Base-by-base conservation (phyloP, 2,329 filamentous ascomycete genomes). In the Talaromyces sp. region DNA sequence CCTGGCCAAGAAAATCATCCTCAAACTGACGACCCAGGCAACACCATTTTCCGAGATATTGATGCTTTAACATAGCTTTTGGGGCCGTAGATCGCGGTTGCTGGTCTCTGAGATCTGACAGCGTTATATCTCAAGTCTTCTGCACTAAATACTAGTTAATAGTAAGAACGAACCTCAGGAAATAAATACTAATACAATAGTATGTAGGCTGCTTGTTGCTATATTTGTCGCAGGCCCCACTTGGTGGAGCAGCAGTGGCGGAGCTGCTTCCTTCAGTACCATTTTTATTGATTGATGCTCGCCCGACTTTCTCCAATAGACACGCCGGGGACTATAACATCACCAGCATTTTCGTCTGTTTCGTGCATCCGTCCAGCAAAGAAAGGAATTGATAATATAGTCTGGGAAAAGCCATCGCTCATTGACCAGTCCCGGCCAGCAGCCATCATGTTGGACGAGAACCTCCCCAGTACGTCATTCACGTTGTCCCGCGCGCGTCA, bases 381-480 rank as follows among this genome's bases (percentile, higher is more conserved):
- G 11, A 21, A 24, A 26, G 11, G 19, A 46, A 11, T 21, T 21
- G 41, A 21, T 14, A 38, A 8, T n/a, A 38, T n/a, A 8, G 5
- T 38, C 35, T 38, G 17, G 35, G 9, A 21, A 7, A 46, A 46
- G 12, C 8, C n/a, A n/a, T 52, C 17, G 12, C 48, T 29, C 24
- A 29, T 50, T 50, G 43, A 26, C 19, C 48, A 17, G 12, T 35
- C 32, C 12, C 10, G 43, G 19, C 19, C 24, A 27, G 17, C 32
- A 35, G 32, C 48, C 56, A 66, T 57, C 19, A 95, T 95, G 91
- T 83, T 94, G 69, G 91, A 95, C 85, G 90, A 93, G 72, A 94
- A 92, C 74, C 84, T 96, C 19, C 91, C 91, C 57, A 90, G 80
- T 81, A 63, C 5, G 64, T 57, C 52, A 54, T 10, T 46, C 9